phyloP scores from a whole-genome alignment of 306 rosid species.

The Betula pendula region DNA sequence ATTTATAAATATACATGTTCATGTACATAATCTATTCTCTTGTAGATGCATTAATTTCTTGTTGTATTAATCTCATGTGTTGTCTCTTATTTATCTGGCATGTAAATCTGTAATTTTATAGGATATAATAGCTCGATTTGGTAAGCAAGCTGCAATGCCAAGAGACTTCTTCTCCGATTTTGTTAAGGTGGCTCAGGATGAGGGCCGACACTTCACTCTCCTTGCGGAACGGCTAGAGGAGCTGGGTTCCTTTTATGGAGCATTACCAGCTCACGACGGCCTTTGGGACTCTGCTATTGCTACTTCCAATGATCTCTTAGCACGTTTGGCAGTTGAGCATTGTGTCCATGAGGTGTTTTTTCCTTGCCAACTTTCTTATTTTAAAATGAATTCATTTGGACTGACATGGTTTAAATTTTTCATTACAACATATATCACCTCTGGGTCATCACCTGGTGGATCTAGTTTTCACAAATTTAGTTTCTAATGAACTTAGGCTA shows the following conservation, averaged over 20 bases:
- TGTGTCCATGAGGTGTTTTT: constrained; percentile 81
- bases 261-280: constrained; percentile 81
- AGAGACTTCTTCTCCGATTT: constrained; percentile 80
- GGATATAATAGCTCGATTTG: constrained; percentile 90
- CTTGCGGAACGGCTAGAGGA: constrained; percentile 69
- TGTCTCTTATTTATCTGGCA: neutral
- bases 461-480: neutral
- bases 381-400: neutral
- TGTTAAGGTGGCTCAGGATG: constrained; percentile 87
- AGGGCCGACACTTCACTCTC: constrained; percentile 81
- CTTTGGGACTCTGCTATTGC: constrained; percentile 87
- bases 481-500: neutral
- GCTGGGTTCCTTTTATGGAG: constrained; percentile 79
- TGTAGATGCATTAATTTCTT: neutral
- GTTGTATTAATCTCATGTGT: neutral
- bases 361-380: constrained; percentile 4
- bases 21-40: neutral
- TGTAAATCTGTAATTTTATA: constrained; percentile 23
- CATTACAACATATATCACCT: no score
- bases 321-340: constrained; percentile 83
- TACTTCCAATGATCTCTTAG: constrained; percentile 69
- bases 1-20: neutral
- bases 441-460: neutral
- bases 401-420: neutral
- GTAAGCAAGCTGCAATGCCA: constrained; percentile 84